Percentiles rank a stretch among this genome's conserved stretches.
Evolutionary conservation across 2,329 filamentous ascomycete genomes (phyloP).

Genomic region (Beauveria scarabaeidicola): DNA sequence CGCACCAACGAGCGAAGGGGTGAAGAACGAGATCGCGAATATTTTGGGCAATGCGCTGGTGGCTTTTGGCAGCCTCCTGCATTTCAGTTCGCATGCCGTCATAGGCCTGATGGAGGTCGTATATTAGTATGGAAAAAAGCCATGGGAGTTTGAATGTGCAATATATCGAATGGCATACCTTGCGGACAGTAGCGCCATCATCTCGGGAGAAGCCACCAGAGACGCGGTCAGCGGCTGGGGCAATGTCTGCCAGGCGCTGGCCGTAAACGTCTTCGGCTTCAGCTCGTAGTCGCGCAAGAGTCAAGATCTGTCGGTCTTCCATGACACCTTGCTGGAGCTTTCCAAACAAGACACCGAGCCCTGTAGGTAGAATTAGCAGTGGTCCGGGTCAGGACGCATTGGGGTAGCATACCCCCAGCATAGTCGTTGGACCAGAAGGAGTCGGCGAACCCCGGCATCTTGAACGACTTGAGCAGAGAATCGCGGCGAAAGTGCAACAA

Average conservation of each 20-base stretch:
- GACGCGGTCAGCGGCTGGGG: conserved; percentile 72
- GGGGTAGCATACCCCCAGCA: conserved; percentile 61
- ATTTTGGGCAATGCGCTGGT: conserved; percentile 92
- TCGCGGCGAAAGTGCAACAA: neutral
- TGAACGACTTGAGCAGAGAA: conserved; percentile 21
- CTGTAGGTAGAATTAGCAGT: conserved; percentile 28
- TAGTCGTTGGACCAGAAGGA: conserved; percentile 99
- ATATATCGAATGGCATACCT: conserved; percentile 48
- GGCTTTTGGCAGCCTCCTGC: conserved; percentile 80
- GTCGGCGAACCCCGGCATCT: conserved; percentile 83
- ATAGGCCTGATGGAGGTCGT: conserved; percentile 57
- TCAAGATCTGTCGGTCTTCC: conserved; percentile 91
- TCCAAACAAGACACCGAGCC: conserved; percentile 85
- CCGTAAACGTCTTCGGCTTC: conserved; percentile 92
- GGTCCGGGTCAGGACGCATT: neutral
- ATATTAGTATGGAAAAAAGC: conserved; percentile 13
- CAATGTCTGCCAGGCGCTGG: conserved; percentile 70
- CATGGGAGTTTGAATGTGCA: too few species aligned
- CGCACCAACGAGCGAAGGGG: conserved; percentile 93
- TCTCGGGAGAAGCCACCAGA: conserved; percentile 78
- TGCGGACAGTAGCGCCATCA: conserved; percentile 90
- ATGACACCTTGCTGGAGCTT: conserved; percentile 95
- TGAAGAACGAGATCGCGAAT: conserved; percentile 93
- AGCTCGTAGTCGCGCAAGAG: conserved; percentile 84
- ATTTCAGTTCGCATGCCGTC: conserved; percentile 89